Base-by-base conservation (phyloP, 176 grass and related monocot species). In the Bromus sterilis region DNA sequence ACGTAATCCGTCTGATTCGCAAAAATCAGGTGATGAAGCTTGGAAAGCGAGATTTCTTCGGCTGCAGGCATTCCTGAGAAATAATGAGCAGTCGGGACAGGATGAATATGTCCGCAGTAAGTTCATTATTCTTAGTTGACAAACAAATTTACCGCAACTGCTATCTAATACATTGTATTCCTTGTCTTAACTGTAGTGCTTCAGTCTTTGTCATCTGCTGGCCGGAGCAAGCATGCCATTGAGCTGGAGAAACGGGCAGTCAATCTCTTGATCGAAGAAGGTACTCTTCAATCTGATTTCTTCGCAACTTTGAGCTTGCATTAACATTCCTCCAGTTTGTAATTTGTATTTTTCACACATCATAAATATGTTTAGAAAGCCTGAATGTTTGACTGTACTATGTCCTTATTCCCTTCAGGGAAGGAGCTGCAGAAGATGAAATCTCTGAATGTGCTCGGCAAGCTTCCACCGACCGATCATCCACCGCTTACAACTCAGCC, bases 371-470 rank as follows among this genome's bases (percentile, higher is more conserved):
- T 85, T 68, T 71, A 66, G 36, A 29, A 60, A 77, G 46, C 21
- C 31, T 61, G 32, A 58, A 4, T 39, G 31, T 7, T 31, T 77
- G 57, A 16, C 13, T 24, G 32, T 29, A 39, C 41, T 61, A 29
- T 74, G 81, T 86, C 77, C 25, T 51, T 79, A 9, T 29, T 37
- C 33, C 49, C 59, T 83, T 69, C 77, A 93, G 96, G 91, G n/a
- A 95, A 93, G 82, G 96, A 99, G 64, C 75, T 95, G 73, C 91
- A 99, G 57, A 89, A 88, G 65, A 95, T 93, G 93, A 91, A 93
- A 87, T 42, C 88, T 88, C 79, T 99, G 87, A 91, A 99, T 88
- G 91, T 99, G 37, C 57, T 93, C 26, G 87, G 87, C 18, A 95
- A 91, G 77, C 46, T 84, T 75, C 73, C 49, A 9, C 51, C 81